Evolutionary conservation across 768 basidiomycete genomes (phyloP), one percentile per base, ranked within the genome.

Genomic region (Agrocybe pediades): DNA sequence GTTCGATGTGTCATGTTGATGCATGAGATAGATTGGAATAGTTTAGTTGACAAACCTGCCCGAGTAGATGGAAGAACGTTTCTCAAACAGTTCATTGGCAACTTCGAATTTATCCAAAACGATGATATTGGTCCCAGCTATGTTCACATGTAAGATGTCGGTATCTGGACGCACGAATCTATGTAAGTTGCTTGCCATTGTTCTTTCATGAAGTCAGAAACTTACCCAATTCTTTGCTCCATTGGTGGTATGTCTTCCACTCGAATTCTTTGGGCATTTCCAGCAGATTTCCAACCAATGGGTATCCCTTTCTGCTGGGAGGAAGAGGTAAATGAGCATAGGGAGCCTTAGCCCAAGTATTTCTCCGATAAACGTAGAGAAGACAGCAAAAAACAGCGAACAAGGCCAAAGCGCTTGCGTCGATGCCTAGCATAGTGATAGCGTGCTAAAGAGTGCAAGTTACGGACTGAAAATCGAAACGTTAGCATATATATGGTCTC

Each of bases 31-130:
- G 9, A 24, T 8, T 13, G 15, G 42, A 36, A 3, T 25, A 7
- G 1, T 2, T 19, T 23, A 47, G 11, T 21, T 9, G 5, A 45
- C 58, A 11, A 44, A 67, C 65, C 72, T 62, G 42, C 65, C 70
- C 3, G 73, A 79, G 57, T 79, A 80, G 20, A 74, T 71, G 19
- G 65, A 51, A 11, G 71, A 75, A 8, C 73, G 60, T 43, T 70
- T 74, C 46, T 78, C 77, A 39, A 80, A 64, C 13, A 80, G 68
- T 19, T 79, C 78, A 7, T 55, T 56, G 1, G 69, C 71, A 2
- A 72, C 69, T 42, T 77, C 67, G 1, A 66, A 36, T 3, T 72
- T 69, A 53, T 77, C 74, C 41, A 80, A 43, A n/a, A 70, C 58
- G 21, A 68, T 57, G 27, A 69, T 47, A 2, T 48, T 51, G 3